Base-by-base conservation (phyloP, 75 land plant species). In the Chamaecyparis obtusa region DNA sequence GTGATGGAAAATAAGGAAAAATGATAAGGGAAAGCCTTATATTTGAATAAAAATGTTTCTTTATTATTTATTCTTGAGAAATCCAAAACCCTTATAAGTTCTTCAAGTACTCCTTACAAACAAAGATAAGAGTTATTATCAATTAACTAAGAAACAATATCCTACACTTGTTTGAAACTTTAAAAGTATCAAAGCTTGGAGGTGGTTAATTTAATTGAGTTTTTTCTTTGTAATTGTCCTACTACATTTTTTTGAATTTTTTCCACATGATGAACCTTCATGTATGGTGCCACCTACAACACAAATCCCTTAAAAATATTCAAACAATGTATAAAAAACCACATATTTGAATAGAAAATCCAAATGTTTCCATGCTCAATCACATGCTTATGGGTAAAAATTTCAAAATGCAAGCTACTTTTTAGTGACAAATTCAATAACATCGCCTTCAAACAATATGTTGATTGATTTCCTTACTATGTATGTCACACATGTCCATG, bases 211-310 rank as follows among this genome's bases (percentile, higher is more conserved):
- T 87, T 88, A 35, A 90, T 85, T 60, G 86, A 83, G 16, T n/a
- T n/a, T n/a, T n/a, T 89, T 88, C 46, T 89, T 78, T 41, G 35
- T 9, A 82, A 60, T 76, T 89, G 86, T n/a, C 90, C 88, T 36
- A 85, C 57, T 27, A 88, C 24, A n/a, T 85, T 67, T 83, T 86
- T 86, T 60, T 88, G 90, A 77, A 86, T 86, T 7, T 57, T 67
- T 78, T 11, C 39, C 43, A 89, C 88, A 17, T 80, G 54, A 24
- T 85, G 74, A 39, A 89, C 51, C 46, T 86, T 89, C 84, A 86
- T 89, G 85, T 89, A 89, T 35, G 90, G 90, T n/a, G 90, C 87
- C 27, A 89, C 90, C 90, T 89, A 77, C 69, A 85, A 83, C 41
- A 88, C 5, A 21, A 71, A 14, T 49, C 48, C 30, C 78, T n/a